Evolutionary conservation across 2,329 filamentous ascomycete genomes (phyloP), one percentile per base, ranked within the genome.

Genomic region (Monosporascus ibericus): DNA sequence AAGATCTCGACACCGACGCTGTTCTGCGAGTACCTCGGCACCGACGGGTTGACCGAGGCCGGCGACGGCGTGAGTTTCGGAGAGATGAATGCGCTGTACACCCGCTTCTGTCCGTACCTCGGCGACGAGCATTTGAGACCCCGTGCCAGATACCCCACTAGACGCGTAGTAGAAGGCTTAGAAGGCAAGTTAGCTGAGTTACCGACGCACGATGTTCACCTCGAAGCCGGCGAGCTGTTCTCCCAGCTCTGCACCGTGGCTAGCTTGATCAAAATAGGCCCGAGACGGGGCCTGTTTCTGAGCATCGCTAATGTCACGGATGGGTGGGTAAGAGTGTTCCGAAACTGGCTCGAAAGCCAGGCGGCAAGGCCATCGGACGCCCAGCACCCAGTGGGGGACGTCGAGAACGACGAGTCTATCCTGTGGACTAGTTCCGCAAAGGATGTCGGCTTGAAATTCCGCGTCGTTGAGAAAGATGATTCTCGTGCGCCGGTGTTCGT

Each of bases 181-280:
- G 51, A 60, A 64, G 50, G 55, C 17, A 54, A 58, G 9, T 25
- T 56, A 30, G 68, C 72, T 27, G 72, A 77, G 25, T 67, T 74
- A 7, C 79, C 86, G 2, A 77, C 73, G 15, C 80, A 87, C 53
- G 79, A 79, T 8, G 65, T 92, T 42, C 74, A 75, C 46, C 72
- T 94, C 1, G 88, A 92, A 58, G 78, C 79, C 1, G 78, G 82
- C 55, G 88, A 91, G 68, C 71, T 84, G 18, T 92, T 92, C 65
- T 84, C 85, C 1, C 88, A 94, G 68, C 76, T 94, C 11, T 87
- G 86, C 64, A 79, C 82, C 5, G 75, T 82, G 24, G 81, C 81
- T 7, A 88, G 85, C 62, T 69, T 95, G 38, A 84, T 90, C 55
- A 85, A 85, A 64, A 73, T 83, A 30, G 81, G 84, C 1, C 78